Evolutionary conservation across 2,329 filamentous ascomycete genomes (phyloP).

Genomic region (Claviceps sp.): DNA sequence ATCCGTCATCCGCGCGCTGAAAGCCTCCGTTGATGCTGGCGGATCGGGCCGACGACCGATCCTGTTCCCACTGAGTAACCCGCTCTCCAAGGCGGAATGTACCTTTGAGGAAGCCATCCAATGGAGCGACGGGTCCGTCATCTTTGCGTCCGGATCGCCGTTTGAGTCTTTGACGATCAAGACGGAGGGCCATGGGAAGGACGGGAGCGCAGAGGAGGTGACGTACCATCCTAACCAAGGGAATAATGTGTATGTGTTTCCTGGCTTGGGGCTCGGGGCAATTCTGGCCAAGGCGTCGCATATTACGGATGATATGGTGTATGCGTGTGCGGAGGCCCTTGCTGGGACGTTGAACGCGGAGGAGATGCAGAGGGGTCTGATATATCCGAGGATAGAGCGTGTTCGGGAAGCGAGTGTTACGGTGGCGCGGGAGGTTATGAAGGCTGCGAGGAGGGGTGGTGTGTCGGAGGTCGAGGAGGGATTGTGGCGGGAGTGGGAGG

Average conservation of each 20-base stretch:
- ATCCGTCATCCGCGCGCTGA: constrained; percentile 60
- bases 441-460: constrained; percentile 70
- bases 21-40: constrained; percentile 47
- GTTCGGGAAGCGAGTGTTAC: constrained; percentile 81
- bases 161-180: constrained; percentile 64
- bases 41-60: constrained; percentile 67
- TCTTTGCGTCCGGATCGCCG: constrained; percentile 92
- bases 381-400: constrained; percentile 83
- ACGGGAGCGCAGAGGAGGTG: constrained; percentile 30
- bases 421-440: constrained; percentile 86
- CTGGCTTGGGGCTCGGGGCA: constrained; percentile 83
- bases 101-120: constrained; percentile 87
- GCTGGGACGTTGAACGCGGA: constrained; percentile 65
- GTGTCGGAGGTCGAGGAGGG: constrained; percentile 57
- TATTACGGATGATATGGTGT: constrained; percentile 93
- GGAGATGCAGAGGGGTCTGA: constrained; percentile 69
- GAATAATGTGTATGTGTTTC: constrained; percentile 89
- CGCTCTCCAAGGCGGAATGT: constrained; percentile 91
- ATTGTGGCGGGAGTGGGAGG: constrained; percentile 60
- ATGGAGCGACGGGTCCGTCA: constrained; percentile 78
- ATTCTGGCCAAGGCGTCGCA: constrained; percentile 80
- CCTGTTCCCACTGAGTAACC: constrained; percentile 94
- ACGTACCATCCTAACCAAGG: constrained; percentile 73
- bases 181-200: constrained; percentile 28
- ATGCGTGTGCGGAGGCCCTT: constrained; percentile 76